Base-by-base conservation (phyloP, 306 rosid genomes). In the Pyrus pyrifolia region DNA sequence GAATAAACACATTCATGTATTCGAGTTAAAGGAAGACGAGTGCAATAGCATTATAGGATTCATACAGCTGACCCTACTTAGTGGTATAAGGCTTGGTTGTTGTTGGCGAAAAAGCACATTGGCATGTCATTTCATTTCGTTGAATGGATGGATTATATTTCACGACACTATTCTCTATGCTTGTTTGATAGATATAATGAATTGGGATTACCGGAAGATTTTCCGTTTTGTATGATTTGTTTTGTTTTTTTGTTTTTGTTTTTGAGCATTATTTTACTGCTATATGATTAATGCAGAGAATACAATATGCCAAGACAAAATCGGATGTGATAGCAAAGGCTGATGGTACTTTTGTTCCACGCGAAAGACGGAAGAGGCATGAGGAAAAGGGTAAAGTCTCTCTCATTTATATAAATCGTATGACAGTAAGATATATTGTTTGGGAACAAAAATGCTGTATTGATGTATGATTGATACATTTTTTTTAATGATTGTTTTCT, bases 221-320 rank as follows among this genome's bases (percentile, higher is more conserved):
- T 76, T 76, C 46, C 60, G 15, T 11, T 11, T 3, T 14, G 21
- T 68, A 46, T 76, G 66, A 67, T 74, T 51, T 81, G 68, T 51
- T 71, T 60, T 60, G 33, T 23, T 74, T 51, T 81, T 1, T 25
- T 23, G 25, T 65, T 57, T 71, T 61, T 61, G 35, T 23, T 61
- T 61, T 61, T 31, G 18, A 7, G 19, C 11, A 30, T 31, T 78
- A 21, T 45, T 33, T 44, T 46, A 13, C 51, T 76, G n/a, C 51
- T 62, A 42, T 78, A 42, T 66, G 67, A 63, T 76, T 42, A 61
- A 65, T 78, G 65, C 88, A 93, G 98, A 89, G 89, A 87, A 93
- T 93, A 83, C 96, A 89, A 79, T 91, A 88, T 72, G 98, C 98
- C 19, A 93, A 90, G 89, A 88, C 97, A 22, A 93, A 93, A 86